Evolutionary conservation across 768 basidiomycete genomes (phyloP), one percentile per base, ranked within the genome.

Genomic region (Inosperma sp.): DNA sequence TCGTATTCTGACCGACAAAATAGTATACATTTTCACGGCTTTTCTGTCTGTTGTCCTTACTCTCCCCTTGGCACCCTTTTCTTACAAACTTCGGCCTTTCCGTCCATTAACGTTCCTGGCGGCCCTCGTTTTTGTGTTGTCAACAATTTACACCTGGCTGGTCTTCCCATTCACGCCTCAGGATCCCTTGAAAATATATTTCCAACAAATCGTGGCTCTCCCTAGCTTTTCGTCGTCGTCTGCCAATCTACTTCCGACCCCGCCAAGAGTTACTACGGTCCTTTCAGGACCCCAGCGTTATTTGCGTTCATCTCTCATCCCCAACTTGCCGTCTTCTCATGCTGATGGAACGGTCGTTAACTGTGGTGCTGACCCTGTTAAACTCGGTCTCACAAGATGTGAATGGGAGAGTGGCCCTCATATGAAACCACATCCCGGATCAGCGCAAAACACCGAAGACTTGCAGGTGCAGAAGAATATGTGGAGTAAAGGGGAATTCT

Each of bases 1-100:
- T 40, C 2, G n/a, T 4, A 35, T 10, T 29, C 19, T 43, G 43
- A 23, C 42, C 29, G 44, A 26, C 16, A 16, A 7, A 23, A 17
- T 42, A 66, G 65, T 65, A 7, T 65, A 66, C 48, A 27, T 53
- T 12, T 47, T 58, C 7, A 40, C 56, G 3, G 53, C 61, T 0
- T 19, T 63, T 14, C 45, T 53, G 1, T 52, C 59, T 1, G 22
- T 65, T 2, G 22, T 62, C 6, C 51, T 64, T 21, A 52, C 61
- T 2, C 54, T 66, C 2, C 65, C 65, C 1, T 48, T 66, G 2
- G 54, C 61, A 7, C 63, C 65, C 2, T 66, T 66, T 39, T 49
- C 61, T 1, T 56, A 59, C 30, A 66, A 62, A 42, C 60, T 66
- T 8, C 59, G 52, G 12, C 58, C 59, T 13, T 54, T 51, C 44